These are phyloP conservation scores for Teratosphaeria viscida DNA, from an alignment of 2,329 filamentous ascomycete species.

Conservation along the genomic window DNA sequence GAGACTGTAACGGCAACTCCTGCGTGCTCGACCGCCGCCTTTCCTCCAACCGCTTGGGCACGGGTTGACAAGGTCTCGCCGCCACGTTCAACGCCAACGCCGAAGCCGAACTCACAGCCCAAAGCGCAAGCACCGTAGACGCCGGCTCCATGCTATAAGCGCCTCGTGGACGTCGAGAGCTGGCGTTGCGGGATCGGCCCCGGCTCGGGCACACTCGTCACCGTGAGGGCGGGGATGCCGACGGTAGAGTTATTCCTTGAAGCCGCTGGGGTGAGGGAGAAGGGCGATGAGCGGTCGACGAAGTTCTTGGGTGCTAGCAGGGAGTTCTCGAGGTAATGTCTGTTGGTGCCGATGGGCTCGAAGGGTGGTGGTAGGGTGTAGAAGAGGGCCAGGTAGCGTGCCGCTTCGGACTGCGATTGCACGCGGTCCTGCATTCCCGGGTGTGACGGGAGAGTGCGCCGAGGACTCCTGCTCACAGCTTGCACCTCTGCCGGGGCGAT, in stretches of 20 bases:
- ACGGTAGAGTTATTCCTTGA: neutral
- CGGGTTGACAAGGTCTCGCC: neutral
- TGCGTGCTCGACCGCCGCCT: neutral
- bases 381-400: constrained; percentile 3
- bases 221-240: neutral
- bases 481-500: neutral
- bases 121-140: neutral
- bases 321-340: neutral
- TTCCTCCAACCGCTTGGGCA: neutral
- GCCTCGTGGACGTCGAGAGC: neutral
- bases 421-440: neutral
- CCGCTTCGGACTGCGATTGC: constrained; percentile 2
- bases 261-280: neutral
- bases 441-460: neutral
- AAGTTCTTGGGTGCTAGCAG: neutral
- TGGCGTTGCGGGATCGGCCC: neutral
- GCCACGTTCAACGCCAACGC: constrained; percentile 1
- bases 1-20: neutral
- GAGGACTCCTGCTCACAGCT: neutral
- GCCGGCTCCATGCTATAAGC: neutral
- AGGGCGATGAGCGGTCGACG: neutral
- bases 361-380: neutral
- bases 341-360: neutral
- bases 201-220: neutral
- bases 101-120: neutral